phyloP scores from a whole-genome alignment of 768 basidiomycete genomes.

The Kondoa subrosea region DNA sequence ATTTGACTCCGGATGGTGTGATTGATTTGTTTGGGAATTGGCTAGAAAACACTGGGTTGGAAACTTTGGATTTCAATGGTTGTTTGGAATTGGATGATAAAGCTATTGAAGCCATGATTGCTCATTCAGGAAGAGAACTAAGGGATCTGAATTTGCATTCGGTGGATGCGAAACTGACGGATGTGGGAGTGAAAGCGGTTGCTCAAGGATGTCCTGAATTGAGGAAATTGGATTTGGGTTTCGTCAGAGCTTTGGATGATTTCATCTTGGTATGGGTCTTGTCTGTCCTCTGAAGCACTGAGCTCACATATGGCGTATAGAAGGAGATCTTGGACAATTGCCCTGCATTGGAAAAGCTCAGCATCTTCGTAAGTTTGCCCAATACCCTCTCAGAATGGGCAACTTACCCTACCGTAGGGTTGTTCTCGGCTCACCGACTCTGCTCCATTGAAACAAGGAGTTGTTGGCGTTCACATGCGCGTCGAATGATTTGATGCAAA shows the following conservation, averaged over 20 bases:
- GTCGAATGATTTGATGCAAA: background rate
- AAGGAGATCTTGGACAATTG: constrained; percentile 18
- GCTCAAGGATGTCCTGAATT: constrained; percentile 9
- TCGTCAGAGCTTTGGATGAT: constrained; percentile 14
- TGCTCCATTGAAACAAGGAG: constrained; percentile 11
- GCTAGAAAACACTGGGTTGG: constrained; percentile 21
- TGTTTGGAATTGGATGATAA: constrained; percentile 17
- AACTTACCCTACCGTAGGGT: background rate
- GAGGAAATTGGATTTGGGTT: constrained; percentile 17
- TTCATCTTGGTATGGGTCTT: constrained; percentile 1
- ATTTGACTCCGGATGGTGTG: constrained; percentile 12
- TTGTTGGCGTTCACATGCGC: constrained; percentile 3
- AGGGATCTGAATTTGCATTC: constrained; percentile 17
- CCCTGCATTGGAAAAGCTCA: constrained; percentile 9
- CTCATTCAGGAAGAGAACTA: constrained; percentile 14
- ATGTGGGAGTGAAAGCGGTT: constrained; percentile 14
- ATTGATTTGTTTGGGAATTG: constrained; percentile 14
- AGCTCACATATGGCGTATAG: background rate
- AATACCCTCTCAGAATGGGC: background rate
- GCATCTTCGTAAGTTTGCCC: constrained; percentile 12
- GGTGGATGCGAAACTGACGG: constrained; percentile 14
- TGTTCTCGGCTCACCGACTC: constrained; percentile 4
- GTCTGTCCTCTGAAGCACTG: no score
- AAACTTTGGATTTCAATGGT: constrained; percentile 9
- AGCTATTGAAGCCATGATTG: constrained; percentile 14